phyloP scores from a whole-genome alignment of 148 eudicot species.

The Pharnaceum exiguum region DNA sequence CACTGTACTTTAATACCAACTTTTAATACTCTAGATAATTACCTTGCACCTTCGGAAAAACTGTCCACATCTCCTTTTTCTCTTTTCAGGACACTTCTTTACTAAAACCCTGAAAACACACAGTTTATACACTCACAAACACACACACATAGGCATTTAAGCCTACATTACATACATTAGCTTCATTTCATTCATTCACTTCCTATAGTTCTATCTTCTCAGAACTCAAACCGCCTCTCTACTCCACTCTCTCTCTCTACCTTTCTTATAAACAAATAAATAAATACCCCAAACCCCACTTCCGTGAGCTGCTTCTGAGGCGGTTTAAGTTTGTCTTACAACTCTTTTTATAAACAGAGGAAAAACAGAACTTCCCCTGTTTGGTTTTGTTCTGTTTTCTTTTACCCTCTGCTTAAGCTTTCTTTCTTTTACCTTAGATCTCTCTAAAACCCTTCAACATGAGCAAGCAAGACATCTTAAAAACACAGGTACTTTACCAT shows the following conservation, averaged over 20 bases:
- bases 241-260: slow-evolving; percentile 6
- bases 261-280: too few relatives aligned
- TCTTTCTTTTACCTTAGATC: slow-evolving; percentile 7
- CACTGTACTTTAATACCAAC: background rate
- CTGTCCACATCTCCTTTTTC: slow-evolving; percentile 14
- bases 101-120: slow-evolving; percentile 3
- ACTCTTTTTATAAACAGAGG: background rate
- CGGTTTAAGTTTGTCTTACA: background rate
- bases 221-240: slow-evolving; percentile 7
- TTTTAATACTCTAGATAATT: slow-evolving; percentile 6
- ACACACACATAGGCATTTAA: too few relatives aligned
- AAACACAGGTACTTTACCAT: slow-evolving; percentile 15
- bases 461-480: slow-evolving; percentile 26
- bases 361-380: background rate
- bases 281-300: too few relatives aligned
- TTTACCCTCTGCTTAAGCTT: background rate
- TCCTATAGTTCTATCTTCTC: background rate
- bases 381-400: too few relatives aligned
- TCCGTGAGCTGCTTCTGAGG: slow-evolving; percentile 1
- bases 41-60: background rate
- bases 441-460: slow-evolving; percentile 4
- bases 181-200: background rate
- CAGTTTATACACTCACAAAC: too few relatives aligned
- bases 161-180: too few relatives aligned
- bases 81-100: background rate